Percentiles rank a stretch among this genome's conserved stretches.
These are phyloP conservation scores for Globisporangium iwayamae DNA, from an alignment of 352 stramenopile genomes.

Conservation along the genomic window DNA sequence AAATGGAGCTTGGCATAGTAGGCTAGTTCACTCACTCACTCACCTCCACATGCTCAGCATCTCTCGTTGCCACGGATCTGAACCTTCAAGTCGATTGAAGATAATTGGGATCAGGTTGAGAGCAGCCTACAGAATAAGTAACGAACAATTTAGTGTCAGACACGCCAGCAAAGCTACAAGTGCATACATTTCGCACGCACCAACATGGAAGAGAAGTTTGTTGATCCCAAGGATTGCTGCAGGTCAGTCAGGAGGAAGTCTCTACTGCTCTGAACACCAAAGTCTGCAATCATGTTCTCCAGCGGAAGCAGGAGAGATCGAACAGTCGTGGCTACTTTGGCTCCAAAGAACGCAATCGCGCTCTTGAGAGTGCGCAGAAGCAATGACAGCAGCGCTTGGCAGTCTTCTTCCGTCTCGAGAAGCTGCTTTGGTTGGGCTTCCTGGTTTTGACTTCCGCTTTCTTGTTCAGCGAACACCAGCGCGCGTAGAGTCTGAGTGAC, in stretches of 20 bases:
- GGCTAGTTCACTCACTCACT: neutral
- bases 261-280: conserved; percentile 20
- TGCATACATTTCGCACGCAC: conserved; percentile 3
- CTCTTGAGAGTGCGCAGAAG: conserved; percentile 18
- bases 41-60: conserved; percentile 9
- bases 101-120: conserved; percentile 5
- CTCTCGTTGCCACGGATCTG: neutral
- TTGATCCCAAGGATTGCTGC: neutral
- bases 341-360: neutral
- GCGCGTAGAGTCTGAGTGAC: neutral
- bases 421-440: conserved; percentile 1
- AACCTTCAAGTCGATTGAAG: neutral
- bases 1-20: neutral
- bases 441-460: neutral
- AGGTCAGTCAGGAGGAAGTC: neutral
- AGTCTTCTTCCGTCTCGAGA: conserved; percentile 7
- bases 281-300: conserved; percentile 32
- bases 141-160: neutral
- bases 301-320: neutral
- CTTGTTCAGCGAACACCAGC: neutral
- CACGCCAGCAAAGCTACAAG: neutral
- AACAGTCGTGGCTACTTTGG: neutral
- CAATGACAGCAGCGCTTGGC: conserved; percentile 23
- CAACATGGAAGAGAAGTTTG: neutral
- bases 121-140: neutral